Conservation (phyloP, 495 filamentous ascomycete genomes). For the Neurospora africana region DNA sequence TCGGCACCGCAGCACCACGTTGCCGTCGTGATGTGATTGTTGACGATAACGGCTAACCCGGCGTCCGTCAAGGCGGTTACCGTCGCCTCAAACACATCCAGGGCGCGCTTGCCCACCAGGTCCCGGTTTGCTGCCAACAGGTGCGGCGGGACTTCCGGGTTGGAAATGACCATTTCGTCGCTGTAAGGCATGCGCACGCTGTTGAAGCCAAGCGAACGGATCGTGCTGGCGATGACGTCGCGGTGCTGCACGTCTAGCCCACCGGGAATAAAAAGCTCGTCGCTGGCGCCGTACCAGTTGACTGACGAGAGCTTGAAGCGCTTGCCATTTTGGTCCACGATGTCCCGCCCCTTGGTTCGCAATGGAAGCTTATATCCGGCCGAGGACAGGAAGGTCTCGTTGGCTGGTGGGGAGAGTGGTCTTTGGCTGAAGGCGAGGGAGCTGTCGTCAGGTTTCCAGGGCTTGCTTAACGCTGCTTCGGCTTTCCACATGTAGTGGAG, state of each 20-base stretch:
- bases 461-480: slow-evolving; percentile 28
- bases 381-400: slow-evolving; percentile 28
- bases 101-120: slow-evolving; percentile 36
- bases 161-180: slow-evolving; percentile 48
- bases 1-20: slow-evolving; percentile 53
- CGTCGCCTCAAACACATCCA: slow-evolving; percentile 45
- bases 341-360: slow-evolving; percentile 39
- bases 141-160: slow-evolving; percentile 38
- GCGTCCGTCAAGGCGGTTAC: slow-evolving; percentile 44
- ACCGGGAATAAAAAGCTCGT: slow-evolving; percentile 48
- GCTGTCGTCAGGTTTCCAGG: slow-evolving; percentile 32
- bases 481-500: slow-evolving; percentile 29
- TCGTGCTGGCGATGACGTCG: slow-evolving; percentile 39
- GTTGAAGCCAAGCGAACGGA: slow-evolving; percentile 49
- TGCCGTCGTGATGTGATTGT: slow-evolving; percentile 52
- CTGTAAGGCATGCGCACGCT: slow-evolving; percentile 51
- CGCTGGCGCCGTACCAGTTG: slow-evolving; percentile 56
- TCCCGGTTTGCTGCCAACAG: slow-evolving; percentile 44
- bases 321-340: slow-evolving; percentile 41
- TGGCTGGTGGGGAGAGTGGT: slow-evolving; percentile 29
- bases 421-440: slow-evolving; percentile 30
- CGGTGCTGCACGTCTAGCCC: slow-evolving; percentile 50
- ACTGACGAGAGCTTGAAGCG: slow-evolving; percentile 46
- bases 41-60: slow-evolving; percentile 48
- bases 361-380: slow-evolving; percentile 35